Percentiles rank a stretch among this genome's conserved stretches.
phyloP scores from a whole-genome alignment of 352 stramenopile species.

The Phytophthora parvispora region DNA sequence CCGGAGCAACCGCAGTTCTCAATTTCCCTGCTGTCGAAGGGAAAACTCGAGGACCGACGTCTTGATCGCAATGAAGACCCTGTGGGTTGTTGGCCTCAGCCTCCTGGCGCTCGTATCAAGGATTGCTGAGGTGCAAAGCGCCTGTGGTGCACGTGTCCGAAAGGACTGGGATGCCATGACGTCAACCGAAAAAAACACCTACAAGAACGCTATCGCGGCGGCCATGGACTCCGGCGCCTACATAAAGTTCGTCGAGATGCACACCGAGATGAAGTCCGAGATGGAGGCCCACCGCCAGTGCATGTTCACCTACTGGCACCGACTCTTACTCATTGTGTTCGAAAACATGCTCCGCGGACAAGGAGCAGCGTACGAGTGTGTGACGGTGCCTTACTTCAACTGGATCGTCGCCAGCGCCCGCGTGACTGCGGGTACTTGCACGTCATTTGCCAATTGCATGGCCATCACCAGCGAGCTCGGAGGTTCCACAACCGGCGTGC shows the following conservation, averaged over 20 bases:
- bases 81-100: not conserved
- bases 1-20: no score
- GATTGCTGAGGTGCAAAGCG: not conserved
- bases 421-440: constrained; percentile 46
- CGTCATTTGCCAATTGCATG: constrained; percentile 57
- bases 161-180: constrained; percentile 53
- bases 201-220: constrained; percentile 52
- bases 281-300: constrained; percentile 64
- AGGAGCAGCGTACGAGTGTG: constrained; percentile 58
- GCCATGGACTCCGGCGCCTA: constrained; percentile 68
- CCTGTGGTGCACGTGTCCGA: constrained; percentile 47
- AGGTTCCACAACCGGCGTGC: constrained; percentile 30
- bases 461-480: constrained; percentile 51
- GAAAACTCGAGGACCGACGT: no score
- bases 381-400: constrained; percentile 89
- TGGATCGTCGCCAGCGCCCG: constrained; percentile 64
- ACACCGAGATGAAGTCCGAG: constrained; percentile 69
- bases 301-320: constrained; percentile 90
- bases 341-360: constrained; percentile 88
- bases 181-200: constrained; percentile 45
- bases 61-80: constrained; percentile 17
- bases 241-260: constrained; percentile 72
- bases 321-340: constrained; percentile 68
- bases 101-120: constrained; percentile 10
- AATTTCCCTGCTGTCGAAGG: no score